Base-by-base conservation (phyloP, 768 basidiomycete genomes). In the Inosperma sp. region DNA sequence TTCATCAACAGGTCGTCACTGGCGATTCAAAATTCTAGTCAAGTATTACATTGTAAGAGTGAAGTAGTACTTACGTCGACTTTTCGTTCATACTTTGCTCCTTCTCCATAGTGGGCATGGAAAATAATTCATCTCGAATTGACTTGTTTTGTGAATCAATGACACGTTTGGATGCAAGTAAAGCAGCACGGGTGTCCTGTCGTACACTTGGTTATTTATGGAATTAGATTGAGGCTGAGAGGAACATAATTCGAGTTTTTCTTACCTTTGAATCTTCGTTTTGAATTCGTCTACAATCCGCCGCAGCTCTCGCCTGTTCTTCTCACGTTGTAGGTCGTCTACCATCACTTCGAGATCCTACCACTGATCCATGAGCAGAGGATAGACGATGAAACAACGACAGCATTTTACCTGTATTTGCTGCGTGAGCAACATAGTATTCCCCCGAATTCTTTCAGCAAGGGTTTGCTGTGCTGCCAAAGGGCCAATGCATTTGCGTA, bases 1-100 rank as follows among this genome's bases (percentile, higher is more conserved):
- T 83, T 83, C 85, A 93, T 93, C 10, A 99, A 76, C 0, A 78
- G 77, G 57, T 96, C 93, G 56, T 93, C 92, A 7, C 85, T 87
- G 39, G n/a, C n/a, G n/a, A n/a, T n/a, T n/a, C n/a, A 42, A 34
- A 31, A 26, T 51, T 31, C 43, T 41, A 17, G 27, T 33, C 22
- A 54, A 12, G 12, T 13, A 7, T 35, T n/a, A n/a, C n/a, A 34
- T 33, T 13, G 14, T 19, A 48, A 26, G 35, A 43, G 16, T 21
- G 17, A 31, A 10, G 44, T 8, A 41, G n/a, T 22, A 79, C 83
- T 49, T 54, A 86, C 86, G 75, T 71, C 47, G 74, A 71, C 71
- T 87, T 86, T 67, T 82, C 86, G 42, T 75, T 77, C 14, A 68
- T 57, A 10, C 63, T 60, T 41, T 63, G 70, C 58, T 81, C 80